These are phyloP conservation scores for Mucor indicus DNA, from an alignment of 371 early-diverging fungal genomes.

Conservation along the genomic window DNA sequence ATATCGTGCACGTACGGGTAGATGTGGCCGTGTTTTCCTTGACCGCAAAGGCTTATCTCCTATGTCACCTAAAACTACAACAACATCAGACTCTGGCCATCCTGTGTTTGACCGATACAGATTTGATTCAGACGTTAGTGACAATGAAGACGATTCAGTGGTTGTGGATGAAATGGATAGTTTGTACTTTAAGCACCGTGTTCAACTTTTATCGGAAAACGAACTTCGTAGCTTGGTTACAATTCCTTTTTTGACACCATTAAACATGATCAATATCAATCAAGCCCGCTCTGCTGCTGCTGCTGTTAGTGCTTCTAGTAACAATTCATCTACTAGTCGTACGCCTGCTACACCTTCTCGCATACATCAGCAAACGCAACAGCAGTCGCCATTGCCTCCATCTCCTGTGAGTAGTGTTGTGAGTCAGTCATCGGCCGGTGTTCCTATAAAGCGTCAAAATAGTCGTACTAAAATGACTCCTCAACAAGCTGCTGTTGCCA, in stretches of 20 bases:
- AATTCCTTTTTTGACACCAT: slow-evolving; percentile 34
- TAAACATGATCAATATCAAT: slow-evolving; percentile 22
- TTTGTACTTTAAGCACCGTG: slow-evolving; percentile 42
- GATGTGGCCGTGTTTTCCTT: slow-evolving; percentile 57
- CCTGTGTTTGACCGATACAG: slow-evolving; percentile 20
- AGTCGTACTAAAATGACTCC: slow-evolving; percentile 42
- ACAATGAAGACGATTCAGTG: slow-evolving; percentile 39
- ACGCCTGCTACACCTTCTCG: background rate
- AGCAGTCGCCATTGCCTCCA: background rate
- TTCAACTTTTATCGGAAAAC: slow-evolving; percentile 47
- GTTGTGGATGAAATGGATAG: slow-evolving; percentile 37
- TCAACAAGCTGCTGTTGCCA: slow-evolving; percentile 42
- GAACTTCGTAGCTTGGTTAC: slow-evolving; percentile 51
- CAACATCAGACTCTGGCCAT: background rate
- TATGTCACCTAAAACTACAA: no score
- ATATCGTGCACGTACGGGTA: slow-evolving; percentile 56
- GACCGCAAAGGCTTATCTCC: slow-evolving; percentile 39
- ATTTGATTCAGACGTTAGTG: slow-evolving; percentile 53
- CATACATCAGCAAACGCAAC: background rate
- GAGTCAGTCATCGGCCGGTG: background rate
- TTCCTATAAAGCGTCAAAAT: slow-evolving; percentile 34
- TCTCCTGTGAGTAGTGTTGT: background rate
- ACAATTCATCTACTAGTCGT: background rate
- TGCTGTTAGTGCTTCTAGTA: background rate
- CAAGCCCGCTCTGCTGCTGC: slow-evolving; percentile 11